These are phyloP conservation scores for Aspergillus ustus DNA, from an alignment of 2,329 filamentous ascomycete species.

Conservation along the genomic window DNA sequence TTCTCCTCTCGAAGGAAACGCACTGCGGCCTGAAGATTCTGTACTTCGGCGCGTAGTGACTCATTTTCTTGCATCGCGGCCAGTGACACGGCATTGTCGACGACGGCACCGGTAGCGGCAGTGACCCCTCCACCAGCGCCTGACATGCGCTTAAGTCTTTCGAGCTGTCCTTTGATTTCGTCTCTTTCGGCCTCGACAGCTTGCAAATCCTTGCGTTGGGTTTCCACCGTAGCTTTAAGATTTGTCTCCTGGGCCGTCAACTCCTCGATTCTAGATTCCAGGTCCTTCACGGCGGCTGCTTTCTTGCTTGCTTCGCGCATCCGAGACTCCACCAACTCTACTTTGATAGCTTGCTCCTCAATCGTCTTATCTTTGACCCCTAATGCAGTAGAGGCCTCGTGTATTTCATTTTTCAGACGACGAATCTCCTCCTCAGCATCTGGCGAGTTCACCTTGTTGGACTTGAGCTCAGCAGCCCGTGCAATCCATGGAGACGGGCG, in stretches of 20 bases:
- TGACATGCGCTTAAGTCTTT: constrained; percentile 48
- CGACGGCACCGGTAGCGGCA: constrained; percentile 42
- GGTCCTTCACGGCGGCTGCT: constrained; percentile 56
- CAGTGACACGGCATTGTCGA: constrained; percentile 45
- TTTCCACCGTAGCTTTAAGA: constrained; percentile 38
- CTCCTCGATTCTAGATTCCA: constrained; percentile 48
- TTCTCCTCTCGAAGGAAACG: constrained; percentile 53
- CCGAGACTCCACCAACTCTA: constrained; percentile 86
- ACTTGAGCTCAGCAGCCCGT: constrained; percentile 78
- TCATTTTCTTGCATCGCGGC: constrained; percentile 51
- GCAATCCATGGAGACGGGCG: constrained; percentile 79
- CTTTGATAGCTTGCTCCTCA: constrained; percentile 86
- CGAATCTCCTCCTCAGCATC: constrained; percentile 86
- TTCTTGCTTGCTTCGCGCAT: constrained; percentile 84
- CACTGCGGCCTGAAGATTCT: constrained; percentile 51
- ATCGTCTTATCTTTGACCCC: constrained; percentile 78
- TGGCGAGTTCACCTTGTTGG: constrained; percentile 77
- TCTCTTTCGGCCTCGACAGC: constrained; percentile 45
- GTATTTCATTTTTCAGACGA: constrained; percentile 77
- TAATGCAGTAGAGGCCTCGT: constrained; percentile 73
- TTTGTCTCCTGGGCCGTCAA: constrained; percentile 40
- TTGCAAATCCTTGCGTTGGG: constrained; percentile 44
- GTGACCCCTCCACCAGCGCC: constrained; percentile 41
- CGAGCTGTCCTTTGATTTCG: constrained; percentile 47
- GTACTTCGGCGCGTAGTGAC: constrained; percentile 47